These are phyloP conservation scores for Backusella tarrabulga DNA, from an alignment of 192 early-diverging fungal species.

Conservation along the genomic window DNA sequence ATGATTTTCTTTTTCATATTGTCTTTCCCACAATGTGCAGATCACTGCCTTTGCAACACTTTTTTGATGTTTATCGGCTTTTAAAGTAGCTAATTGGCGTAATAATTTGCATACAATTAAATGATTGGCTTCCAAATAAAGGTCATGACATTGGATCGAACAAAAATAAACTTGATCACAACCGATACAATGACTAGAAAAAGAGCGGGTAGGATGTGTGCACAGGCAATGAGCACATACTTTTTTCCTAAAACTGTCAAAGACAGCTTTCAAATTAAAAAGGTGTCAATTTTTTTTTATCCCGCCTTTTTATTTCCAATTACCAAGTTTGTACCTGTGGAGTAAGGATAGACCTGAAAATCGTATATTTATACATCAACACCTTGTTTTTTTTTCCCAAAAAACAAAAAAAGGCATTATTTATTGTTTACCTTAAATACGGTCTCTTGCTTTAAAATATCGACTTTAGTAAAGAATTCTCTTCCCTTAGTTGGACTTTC, in stretches of 20 bases:
- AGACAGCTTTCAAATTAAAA: conserved; percentile 33
- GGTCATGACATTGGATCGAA: conserved; percentile 42
- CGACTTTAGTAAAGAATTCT: conserved; percentile 6
- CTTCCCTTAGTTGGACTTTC: conserved; percentile 8
- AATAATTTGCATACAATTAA: conserved; percentile 46
- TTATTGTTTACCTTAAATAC: not conserved
- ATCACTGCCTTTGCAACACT: conserved; percentile 61
- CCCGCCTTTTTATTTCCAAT: not conserved
- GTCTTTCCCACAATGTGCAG: conserved; percentile 42
- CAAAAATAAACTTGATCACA: conserved; percentile 66
- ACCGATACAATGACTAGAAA: conserved; percentile 49
- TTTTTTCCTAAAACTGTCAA: conserved; percentile 61
- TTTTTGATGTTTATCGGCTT: conserved; percentile 60
- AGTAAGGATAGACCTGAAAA: conserved; percentile 22
- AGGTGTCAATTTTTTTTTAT: not conserved
- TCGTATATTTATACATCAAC: not conserved
- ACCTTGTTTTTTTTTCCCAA: not conserved
- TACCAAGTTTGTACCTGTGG: conserved; percentile 17
- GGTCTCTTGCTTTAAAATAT: not conserved
- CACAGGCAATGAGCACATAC: conserved; percentile 63
- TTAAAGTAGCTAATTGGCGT: conserved; percentile 58
- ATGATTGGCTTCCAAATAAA: conserved; percentile 35
- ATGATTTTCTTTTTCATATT: not conserved
- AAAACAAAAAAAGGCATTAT: not conserved
- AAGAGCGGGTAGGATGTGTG: conserved; percentile 46